Conservation (phyloP, 371 early-diverging fungal species). For the Actinomortierella ambigua region DNA sequence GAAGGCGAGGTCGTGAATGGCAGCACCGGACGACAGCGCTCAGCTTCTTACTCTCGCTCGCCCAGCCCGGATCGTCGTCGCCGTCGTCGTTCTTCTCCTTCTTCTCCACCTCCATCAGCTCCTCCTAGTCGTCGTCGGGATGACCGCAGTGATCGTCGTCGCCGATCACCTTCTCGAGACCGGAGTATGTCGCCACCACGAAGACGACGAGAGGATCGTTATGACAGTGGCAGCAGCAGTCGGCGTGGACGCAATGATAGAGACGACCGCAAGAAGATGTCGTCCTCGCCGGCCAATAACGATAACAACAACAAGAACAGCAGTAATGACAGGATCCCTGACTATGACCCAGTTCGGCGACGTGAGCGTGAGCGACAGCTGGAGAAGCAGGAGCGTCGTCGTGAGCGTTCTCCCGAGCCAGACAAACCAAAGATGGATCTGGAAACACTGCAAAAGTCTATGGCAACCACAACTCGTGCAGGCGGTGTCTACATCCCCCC, state of each 20-base stretch:
- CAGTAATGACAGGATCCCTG: slow-evolving; percentile 12
- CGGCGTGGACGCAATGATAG: slow-evolving; percentile 3
- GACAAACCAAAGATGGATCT: slow-evolving; percentile 35
- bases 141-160: slow-evolving; percentile 3
- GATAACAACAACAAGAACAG: too few species aligned
- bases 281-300: slow-evolving; percentile 8
- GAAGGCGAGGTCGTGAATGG: neutral
- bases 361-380: slow-evolving; percentile 49
- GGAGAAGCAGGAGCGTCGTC: slow-evolving; percentile 15
- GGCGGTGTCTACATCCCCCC: slow-evolving; percentile 95
- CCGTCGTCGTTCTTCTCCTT: slow-evolving; percentile 2
- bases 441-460: slow-evolving; percentile 24
- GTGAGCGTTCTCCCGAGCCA: slow-evolving; percentile 9
- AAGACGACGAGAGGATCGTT: slow-evolving; percentile 9
- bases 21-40: slow-evolving; percentile 2
- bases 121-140: too few species aligned
- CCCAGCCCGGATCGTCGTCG: neutral
- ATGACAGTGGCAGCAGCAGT: neutral
- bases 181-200: neutral
- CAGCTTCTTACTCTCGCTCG: neutral
- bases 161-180: slow-evolving; percentile 8
- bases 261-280: neutral
- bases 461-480: slow-evolving; percentile 49
- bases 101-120: too few species aligned
- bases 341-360: slow-evolving; percentile 34